Base-by-base conservation (phyloP, 495 filamentous ascomycete genomes). In the Trichoderma erinaceum region DNA sequence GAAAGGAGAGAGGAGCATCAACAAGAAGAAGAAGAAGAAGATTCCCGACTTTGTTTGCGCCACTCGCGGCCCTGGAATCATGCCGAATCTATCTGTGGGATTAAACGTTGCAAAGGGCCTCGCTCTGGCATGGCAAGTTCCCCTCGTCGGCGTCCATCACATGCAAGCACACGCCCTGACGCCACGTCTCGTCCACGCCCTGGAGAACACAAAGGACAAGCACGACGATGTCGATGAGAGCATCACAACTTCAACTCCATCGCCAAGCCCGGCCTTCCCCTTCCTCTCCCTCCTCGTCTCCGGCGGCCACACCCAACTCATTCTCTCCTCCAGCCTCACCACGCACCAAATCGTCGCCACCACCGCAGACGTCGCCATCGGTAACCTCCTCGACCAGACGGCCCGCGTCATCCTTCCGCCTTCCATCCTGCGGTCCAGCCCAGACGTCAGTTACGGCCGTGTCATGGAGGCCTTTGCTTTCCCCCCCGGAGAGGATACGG, bases 91-190 rank as follows among this genome's bases (percentile, higher is more conserved):
- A 4, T 81, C 86, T 4, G 83, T 87, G 6, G 95, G 95, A 0
- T 73, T 97, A 4, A 89, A 95, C 75, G 89, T 86, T 1, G 95
- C 92, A 21, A 97, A 98, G 77, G 95, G 90, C 2, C 84, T 99
- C 5, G 89, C 93, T 1, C 78, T 90, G 32, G 93, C 90, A 43
- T 94, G 89, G 91, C 83, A 88, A 64, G 80, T 92, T 3, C 92
- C 93, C 3, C 77, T 98, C 35, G 74, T 97, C 3, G 95, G 86
- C 0, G 91, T 97, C 0, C 88, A 99, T 72, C 95, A 99, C 76
- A 98, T 99, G 95, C 93, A 97, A 74, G 95, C 94, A 16, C 95
- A 99, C 76, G 87, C 93, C 3, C 75, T 99, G 63, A 98, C 95
- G 7, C 90, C 93, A 8, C 84, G 90, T 3, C 86, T 99, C n/a